Evolutionary conservation across 305 asterid species (phyloP).

Genomic region (Solanum chacoense): DNA sequence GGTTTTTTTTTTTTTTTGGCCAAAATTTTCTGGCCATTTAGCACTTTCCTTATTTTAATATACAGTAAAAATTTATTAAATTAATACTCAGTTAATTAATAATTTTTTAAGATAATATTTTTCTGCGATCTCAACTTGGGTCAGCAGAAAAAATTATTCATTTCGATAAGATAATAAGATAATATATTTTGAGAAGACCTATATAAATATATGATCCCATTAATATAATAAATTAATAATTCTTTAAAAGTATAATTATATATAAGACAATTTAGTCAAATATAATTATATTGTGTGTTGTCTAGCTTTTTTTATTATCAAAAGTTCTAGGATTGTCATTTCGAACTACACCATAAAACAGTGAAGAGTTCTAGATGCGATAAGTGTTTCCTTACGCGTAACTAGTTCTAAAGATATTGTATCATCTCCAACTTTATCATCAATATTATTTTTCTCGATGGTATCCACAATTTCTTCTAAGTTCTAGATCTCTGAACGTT

Average conservation of each 20-base stretch:
- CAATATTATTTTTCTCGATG: too few relatives aligned
- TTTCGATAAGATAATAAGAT: neutral
- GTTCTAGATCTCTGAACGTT: neutral
- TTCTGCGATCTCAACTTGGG: too few relatives aligned
- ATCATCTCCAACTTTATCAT: neutral
- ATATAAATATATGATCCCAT: neutral
- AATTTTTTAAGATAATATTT: neutral
- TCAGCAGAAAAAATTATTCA: neutral
- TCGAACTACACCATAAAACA: neutral
- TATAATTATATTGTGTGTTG: neutral
- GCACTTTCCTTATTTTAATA: too few relatives aligned
- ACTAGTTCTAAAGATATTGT: too few relatives aligned
- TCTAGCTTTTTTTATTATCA: neutral
- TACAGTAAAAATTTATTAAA: too few relatives aligned
- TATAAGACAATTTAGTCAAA: neutral
- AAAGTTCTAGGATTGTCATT: neutral
- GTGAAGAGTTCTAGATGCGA: neutral
- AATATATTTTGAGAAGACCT: neutral
- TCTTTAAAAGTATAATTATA: too few relatives aligned
- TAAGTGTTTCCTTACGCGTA: neutral
- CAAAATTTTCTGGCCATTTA: too few relatives aligned
- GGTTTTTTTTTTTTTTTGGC: too few relatives aligned
- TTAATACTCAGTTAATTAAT: too few relatives aligned
- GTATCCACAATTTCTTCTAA: neutral
- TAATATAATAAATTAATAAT: too few relatives aligned